phyloP scores from a whole-genome alignment of 2,329 filamentous ascomycete genomes.

The Claviceps sp. region DNA sequence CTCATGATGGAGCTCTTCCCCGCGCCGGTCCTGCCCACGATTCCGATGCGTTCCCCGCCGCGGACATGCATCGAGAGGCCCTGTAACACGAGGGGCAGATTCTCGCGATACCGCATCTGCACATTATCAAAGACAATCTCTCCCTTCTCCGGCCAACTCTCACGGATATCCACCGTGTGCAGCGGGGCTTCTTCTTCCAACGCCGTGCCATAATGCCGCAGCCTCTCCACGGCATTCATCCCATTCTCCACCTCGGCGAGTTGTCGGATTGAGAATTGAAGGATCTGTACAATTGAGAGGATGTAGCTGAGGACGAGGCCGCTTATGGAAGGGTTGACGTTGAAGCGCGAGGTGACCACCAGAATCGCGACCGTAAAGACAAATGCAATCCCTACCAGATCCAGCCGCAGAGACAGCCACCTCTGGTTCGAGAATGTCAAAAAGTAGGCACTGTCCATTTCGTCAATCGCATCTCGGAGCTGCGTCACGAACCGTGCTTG shows the following conservation, averaged over 20 bases:
- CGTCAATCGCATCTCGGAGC: constrained; percentile 62
- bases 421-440: constrained; percentile 91
- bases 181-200: constrained; percentile 83
- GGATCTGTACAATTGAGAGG: constrained; percentile 83
- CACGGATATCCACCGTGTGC: constrained; percentile 57
- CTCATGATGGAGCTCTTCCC: constrained; percentile 79
- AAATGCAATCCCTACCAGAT: constrained; percentile 68
- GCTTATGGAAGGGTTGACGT: constrained; percentile 68
- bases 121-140: constrained; percentile 66
- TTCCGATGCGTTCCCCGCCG: constrained; percentile 67
- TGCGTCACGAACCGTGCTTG: constrained; percentile 59
- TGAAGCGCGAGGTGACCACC: constrained; percentile 82
- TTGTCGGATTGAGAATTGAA: constrained; percentile 89
- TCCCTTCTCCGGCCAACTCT: constrained; percentile 74
- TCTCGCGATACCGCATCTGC: constrained; percentile 63
- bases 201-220: constrained; percentile 77
- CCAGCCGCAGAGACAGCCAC: constrained; percentile 78
- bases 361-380: constrained; percentile 83
- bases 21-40: constrained; percentile 70
- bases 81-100: constrained; percentile 59
- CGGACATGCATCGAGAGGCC: constrained; percentile 58
- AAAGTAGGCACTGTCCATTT: constrained; percentile 91
- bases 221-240: constrained; percentile 90
- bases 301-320: constrained; percentile 90
- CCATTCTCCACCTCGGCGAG: constrained; percentile 93